These are phyloP conservation scores for Russula ochroleuca DNA, from an alignment of 768 basidiomycete species.

Conservation along the genomic window DNA sequence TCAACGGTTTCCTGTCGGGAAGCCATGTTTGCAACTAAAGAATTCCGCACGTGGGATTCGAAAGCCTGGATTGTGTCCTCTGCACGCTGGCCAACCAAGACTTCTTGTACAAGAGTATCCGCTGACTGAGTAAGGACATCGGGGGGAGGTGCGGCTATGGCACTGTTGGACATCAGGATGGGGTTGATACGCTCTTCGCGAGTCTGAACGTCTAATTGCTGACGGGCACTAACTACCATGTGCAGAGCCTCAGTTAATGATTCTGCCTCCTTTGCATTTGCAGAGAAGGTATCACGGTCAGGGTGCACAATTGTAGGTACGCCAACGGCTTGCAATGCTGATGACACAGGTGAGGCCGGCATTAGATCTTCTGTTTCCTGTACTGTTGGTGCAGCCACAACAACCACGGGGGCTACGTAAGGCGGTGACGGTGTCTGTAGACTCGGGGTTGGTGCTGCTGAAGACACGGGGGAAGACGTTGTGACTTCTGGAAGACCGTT, in stretches of 20 bases:
- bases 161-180: constrained; percentile 56
- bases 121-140: constrained; percentile 38
- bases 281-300: constrained; percentile 12
- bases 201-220: constrained; percentile 55
- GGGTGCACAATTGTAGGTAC: constrained; percentile 8
- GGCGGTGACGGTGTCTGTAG: constrained; percentile 27
- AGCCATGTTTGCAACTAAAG: constrained; percentile 52
- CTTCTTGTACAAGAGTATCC: constrained; percentile 46
- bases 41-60: constrained; percentile 39
- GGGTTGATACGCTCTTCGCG: constrained; percentile 60
- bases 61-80: constrained; percentile 39
- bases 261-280: constrained; percentile 19
- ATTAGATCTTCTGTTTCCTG: constrained; percentile 23
- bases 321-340: constrained; percentile 9
- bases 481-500: constrained; percentile 5
- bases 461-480: constrained; percentile 20
- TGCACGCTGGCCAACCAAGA: constrained; percentile 39
- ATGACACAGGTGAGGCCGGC: constrained; percentile 17
- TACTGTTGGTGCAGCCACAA: constrained; percentile 23
- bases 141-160: constrained; percentile 39
- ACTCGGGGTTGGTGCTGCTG: constrained; percentile 18
- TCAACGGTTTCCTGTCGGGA: constrained; percentile 47
- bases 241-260: constrained; percentile 57
- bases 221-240: constrained; percentile 57
- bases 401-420: constrained; percentile 31